A percentile compares a stretch with the other conserved stretches of the same genome.
Conservation (phyloP, 805 yeast genomes). For the Saturnispora sanitii region DNA sequence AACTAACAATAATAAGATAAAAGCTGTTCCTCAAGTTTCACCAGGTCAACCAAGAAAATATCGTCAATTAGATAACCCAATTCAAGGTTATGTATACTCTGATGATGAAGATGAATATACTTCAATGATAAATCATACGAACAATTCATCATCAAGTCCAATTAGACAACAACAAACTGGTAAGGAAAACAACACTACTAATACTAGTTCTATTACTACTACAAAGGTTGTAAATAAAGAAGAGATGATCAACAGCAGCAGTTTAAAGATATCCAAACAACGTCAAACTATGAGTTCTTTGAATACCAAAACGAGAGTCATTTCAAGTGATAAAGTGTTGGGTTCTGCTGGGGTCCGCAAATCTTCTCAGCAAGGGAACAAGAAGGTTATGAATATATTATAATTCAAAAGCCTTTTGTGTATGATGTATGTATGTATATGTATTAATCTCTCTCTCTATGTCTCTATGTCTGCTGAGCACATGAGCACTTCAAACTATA, state of each 20-base stretch:
- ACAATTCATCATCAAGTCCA: slow-evolving; percentile 14
- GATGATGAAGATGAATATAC: slow-evolving; percentile 28
- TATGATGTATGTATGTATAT: too few species aligned
- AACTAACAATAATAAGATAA: slow-evolving; percentile 35
- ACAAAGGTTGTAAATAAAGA: slow-evolving; percentile 31
- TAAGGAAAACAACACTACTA: slow-evolving; percentile 29
- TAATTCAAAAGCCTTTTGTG: background rate
- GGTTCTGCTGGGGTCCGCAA: slow-evolving; percentile 30
- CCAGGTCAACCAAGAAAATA: slow-evolving; percentile 95
- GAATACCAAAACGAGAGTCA: slow-evolving; percentile 18
- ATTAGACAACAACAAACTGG: slow-evolving; percentile 13
- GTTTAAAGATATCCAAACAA: slow-evolving; percentile 19
- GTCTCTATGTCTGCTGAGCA: slow-evolving; percentile 2
- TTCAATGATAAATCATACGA: slow-evolving; percentile 12
- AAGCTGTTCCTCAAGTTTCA: slow-evolving; percentile 82
- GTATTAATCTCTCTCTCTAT: too few species aligned
- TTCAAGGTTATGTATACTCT: slow-evolving; percentile 24
- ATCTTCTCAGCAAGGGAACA: slow-evolving; percentile 22
- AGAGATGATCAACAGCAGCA: slow-evolving; percentile 20
- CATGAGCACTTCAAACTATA: slow-evolving; percentile 1
- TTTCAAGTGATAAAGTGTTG: slow-evolving; percentile 25
- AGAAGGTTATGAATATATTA: slow-evolving; percentile 11
- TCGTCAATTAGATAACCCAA: slow-evolving; percentile 28
- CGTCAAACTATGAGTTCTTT: slow-evolving; percentile 17
- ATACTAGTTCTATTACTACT: slow-evolving; percentile 42